A percentile compares a stretch with the other conserved stretches of the same genome.
Conservation (phyloP, 805 yeast species). For the Ogataea neopini region DNA sequence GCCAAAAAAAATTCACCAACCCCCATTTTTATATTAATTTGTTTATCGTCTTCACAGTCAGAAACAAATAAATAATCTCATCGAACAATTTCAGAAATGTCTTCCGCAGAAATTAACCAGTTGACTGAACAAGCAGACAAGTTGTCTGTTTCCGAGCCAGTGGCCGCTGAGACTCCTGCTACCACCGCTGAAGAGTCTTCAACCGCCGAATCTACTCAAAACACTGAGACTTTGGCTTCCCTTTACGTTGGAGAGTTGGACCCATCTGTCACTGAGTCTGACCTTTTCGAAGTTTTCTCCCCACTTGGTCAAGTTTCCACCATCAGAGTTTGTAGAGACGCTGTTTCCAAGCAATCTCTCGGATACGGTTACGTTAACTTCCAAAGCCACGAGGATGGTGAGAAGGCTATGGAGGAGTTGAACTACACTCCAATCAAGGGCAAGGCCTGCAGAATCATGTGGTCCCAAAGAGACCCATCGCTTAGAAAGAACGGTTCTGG, state of each 20-base stretch:
- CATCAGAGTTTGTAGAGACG: slow-evolving; percentile 98
- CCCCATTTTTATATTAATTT: slow-evolving; percentile 11
- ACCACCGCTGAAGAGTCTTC: slow-evolving; percentile 37
- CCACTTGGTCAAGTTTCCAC: slow-evolving; percentile 94
- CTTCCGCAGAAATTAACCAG: slow-evolving; percentile 37
- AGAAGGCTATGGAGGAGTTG: slow-evolving; percentile 90
- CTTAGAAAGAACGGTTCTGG: slow-evolving; percentile 93
- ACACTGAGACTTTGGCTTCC: slow-evolving; percentile 71
- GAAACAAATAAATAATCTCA: neutral
- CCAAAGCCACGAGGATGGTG: slow-evolving; percentile 87
- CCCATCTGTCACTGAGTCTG: slow-evolving; percentile 89
- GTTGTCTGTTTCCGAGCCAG: slow-evolving; percentile 34
- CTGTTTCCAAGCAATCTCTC: slow-evolving; percentile 92
- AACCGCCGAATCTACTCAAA: slow-evolving; percentile 37
- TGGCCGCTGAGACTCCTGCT: slow-evolving; percentile 33
- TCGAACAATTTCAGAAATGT: slow-evolving; percentile 24
- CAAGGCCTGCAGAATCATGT: slow-evolving; percentile 97
- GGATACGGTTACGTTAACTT: slow-evolving; percentile 99
- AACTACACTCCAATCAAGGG: slow-evolving; percentile 94
- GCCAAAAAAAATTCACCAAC: slow-evolving; percentile 20
- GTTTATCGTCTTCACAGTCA: slow-evolving; percentile 3
- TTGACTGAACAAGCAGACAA: slow-evolving; percentile 37
- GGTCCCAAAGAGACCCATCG: slow-evolving; percentile 99
- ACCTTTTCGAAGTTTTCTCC: slow-evolving; percentile 90
- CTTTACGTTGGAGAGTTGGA: slow-evolving; percentile 97